Percentiles rank a stretch among this genome's conserved stretches.
Conservation (phyloP, 2,329 filamentous ascomycete genomes). For the Phialocephala subalpina region DNA sequence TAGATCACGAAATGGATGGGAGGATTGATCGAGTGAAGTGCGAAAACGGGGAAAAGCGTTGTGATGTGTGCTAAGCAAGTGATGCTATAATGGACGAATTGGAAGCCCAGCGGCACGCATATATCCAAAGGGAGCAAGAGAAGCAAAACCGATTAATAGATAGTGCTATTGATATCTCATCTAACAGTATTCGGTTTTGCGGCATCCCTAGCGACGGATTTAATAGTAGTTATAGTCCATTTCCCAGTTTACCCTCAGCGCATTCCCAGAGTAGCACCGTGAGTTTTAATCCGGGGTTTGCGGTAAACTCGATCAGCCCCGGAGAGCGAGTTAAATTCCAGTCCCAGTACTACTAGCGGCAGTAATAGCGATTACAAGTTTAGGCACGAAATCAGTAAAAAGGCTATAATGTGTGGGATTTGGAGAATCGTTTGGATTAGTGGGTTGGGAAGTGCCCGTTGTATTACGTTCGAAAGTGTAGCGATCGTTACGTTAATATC, state of each 20-base stretch:
- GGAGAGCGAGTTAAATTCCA: no score
- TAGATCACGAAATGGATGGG: constrained; percentile 8
- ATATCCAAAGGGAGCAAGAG: no score
- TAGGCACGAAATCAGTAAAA: constrained; percentile 14
- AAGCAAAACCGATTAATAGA: constrained; percentile 12
- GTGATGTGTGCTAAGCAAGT: constrained; percentile 9
- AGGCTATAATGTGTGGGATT: constrained; percentile 16
- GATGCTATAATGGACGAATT: constrained; percentile 10
- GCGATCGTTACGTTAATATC: neutral
- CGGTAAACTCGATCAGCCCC: no score
- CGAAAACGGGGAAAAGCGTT: constrained; percentile 8
- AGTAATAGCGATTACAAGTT: constrained; percentile 2
- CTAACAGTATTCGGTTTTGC: neutral
- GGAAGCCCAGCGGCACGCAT: no score
- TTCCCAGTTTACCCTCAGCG: constrained; percentile 9
- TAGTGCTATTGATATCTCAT: constrained; percentile 13
- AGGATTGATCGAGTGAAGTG: constrained; percentile 6
- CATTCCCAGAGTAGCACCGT: no score
- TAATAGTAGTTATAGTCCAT: constrained; percentile 6
- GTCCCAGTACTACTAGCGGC: constrained; percentile 11
- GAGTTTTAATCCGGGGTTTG: no score
- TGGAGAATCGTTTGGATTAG: constrained; percentile 16
- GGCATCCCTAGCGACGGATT: constrained; percentile 1
- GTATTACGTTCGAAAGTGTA: constrained; percentile 7
- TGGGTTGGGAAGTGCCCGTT: constrained; percentile 15